These are phyloP conservation scores for Fusarium mexicanum DNA, from an alignment of 2,329 filamentous ascomycete species.

Conservation along the genomic window DNA sequence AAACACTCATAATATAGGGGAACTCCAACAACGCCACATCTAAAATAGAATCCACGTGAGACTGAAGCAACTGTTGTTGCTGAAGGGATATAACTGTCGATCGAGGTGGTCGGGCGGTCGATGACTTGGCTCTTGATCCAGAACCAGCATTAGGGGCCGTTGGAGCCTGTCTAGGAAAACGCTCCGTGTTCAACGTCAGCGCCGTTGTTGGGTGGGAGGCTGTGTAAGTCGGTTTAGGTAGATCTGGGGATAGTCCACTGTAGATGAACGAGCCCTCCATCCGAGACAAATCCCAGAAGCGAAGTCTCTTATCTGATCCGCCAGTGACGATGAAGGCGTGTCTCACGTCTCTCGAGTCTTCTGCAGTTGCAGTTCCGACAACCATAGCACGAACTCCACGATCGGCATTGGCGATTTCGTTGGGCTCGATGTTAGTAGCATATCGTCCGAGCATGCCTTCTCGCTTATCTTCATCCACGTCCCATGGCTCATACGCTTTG, in stretches of 20 bases:
- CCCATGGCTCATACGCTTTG: slow-evolving; percentile 82
- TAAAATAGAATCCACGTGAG: slow-evolving; percentile 86
- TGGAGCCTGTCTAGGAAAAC: slow-evolving; percentile 55
- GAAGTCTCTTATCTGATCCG: slow-evolving; percentile 87
- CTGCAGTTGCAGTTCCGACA: slow-evolving; percentile 75
- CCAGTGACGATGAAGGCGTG: slow-evolving; percentile 88
- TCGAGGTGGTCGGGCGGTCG: slow-evolving; percentile 64
- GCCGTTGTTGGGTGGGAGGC: slow-evolving; percentile 69
- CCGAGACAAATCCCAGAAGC: slow-evolving; percentile 90
- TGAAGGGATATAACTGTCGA: slow-evolving; percentile 88
- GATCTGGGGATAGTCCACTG: slow-evolving; percentile 78
- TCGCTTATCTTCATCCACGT: slow-evolving; percentile 87
- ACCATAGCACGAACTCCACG: slow-evolving; percentile 79
- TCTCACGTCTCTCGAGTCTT: slow-evolving; percentile 76
- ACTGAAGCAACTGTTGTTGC: slow-evolving; percentile 85
- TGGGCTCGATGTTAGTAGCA: slow-evolving; percentile 76
- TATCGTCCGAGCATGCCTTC: slow-evolving; percentile 90
- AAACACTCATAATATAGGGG: slow-evolving; percentile 93
- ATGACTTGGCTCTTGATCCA: slow-evolving; percentile 45
- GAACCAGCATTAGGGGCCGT: slow-evolving; percentile 46
- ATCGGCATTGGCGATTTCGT: slow-evolving; percentile 64
- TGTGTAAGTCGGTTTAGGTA: slow-evolving; percentile 78
- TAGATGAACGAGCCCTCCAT: slow-evolving; percentile 83
- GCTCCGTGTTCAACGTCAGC: slow-evolving; percentile 74
- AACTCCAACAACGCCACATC: slow-evolving; percentile 89